phyloP scores from a whole-genome alignment of 345 rosid species.

The Sonneratia caseolaris region DNA sequence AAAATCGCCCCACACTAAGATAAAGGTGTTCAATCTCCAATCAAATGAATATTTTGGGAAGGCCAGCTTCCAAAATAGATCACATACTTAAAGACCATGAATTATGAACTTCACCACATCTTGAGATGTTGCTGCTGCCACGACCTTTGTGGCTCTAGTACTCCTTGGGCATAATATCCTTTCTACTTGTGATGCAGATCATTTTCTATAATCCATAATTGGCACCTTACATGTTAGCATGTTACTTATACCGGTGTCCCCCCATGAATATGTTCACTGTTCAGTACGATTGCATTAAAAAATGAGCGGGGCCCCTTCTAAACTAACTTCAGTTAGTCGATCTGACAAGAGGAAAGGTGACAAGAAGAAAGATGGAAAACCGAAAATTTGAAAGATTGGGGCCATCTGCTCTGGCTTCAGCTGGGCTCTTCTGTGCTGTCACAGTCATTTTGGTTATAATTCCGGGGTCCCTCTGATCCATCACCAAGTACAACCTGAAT shows the following conservation, averaged over 20 bases:
- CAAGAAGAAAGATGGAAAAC: neutral
- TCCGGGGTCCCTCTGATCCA: slow-evolving; percentile 18
- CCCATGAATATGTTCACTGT: neutral
- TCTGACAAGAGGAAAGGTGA: slow-evolving; percentile 11
- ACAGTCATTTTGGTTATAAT: slow-evolving; percentile 29
- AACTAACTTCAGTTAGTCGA: slow-evolving; percentile 21
- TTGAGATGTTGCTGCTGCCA: neutral
- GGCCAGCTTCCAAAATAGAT: too few species aligned
- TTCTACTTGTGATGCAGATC: neutral
- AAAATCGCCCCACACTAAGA: neutral
- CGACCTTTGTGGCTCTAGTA: neutral
- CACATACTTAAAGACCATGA: neutral
- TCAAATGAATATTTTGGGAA: too few species aligned
- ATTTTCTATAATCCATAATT: neutral
- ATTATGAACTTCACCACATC: neutral
- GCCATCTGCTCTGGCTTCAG: slow-evolving; percentile 26
- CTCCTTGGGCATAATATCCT: neutral
- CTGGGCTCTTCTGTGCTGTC: slow-evolving; percentile 31
- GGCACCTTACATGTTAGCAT: neutral
- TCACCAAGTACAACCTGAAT: neutral
- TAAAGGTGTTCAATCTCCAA: neutral
- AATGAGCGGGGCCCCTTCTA: slow-evolving; percentile 14
- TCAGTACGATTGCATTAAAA: slow-evolving; percentile 7
- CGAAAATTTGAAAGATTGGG: slow-evolving; percentile 6
- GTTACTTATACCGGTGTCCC: slow-evolving; percentile 9